Base-by-base conservation (phyloP, 805 yeast species). In the Pichia scutulata region DNA sequence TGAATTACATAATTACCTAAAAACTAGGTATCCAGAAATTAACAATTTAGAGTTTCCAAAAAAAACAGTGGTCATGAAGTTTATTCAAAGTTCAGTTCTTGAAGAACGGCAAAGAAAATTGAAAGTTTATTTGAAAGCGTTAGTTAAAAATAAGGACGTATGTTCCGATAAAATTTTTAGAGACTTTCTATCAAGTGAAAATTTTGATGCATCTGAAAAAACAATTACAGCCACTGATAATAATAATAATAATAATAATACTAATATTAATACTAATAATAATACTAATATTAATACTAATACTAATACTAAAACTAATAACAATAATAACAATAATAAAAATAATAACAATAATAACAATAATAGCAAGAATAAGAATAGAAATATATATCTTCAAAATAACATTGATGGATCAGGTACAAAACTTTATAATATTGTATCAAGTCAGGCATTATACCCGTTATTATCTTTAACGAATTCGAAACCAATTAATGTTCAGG, bases 101-200 rank as follows among this genome's bases (percentile, higher is more conserved):
- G 92, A 86, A 47, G 73, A 79, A 40, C 69, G 98, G 48, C 77
- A 78, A 56, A 61, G 60, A 2, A 78, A 78, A 26, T 69, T 92
- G 24, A 88, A 86, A 60, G 63, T 60, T 2, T 90, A 89, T 60
- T 59, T 90, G 26, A 73, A 75, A 40, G 69, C 70, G 22, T 66
- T 90, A 45, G 65, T 90, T 19, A 59, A 67, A 30, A 74, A 82
- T 16, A 84, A 87, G 0, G 80, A 78, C 25, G 86, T 90, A 2
- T 89, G 97, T 60, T 76, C 80, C 25, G 83, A 86, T 61, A 74
- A 77, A 47, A 80, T 80, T 7, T 86, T 90, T 60, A 70, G 97
- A 50, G 74, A 80, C 42, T 90, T 92, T 62, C 67, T 90, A 43
- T 87, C 96, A 0, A 78, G 86, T n/a, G 86, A 82, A 51, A 74